Percentiles rank a stretch among this genome's conserved stretches.
Conservation (phyloP, 371 early-diverging fungal species). For the Rhizopus delemar region DNA sequence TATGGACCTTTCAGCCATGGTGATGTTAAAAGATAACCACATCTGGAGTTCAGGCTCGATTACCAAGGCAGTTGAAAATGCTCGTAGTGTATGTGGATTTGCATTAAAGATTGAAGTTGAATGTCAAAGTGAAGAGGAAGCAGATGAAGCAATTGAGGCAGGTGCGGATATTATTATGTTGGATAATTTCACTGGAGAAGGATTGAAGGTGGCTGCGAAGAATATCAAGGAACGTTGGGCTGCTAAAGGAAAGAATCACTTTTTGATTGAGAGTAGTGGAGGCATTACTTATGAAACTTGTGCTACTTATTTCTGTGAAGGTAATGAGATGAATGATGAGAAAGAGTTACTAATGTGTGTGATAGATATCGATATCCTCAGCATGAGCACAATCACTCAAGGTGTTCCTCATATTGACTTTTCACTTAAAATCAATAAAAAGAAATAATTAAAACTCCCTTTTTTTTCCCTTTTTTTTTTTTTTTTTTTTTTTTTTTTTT, state of each 20-base stretch:
- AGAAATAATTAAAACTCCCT: neutral
- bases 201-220: conserved; percentile 63
- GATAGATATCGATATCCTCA: conserved; percentile 87
- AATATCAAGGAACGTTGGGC: conserved; percentile 77
- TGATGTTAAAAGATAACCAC: conserved; percentile 99
- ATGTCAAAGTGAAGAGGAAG: conserved; percentile 88
- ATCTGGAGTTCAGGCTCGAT: conserved; percentile 92
- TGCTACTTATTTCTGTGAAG: conserved; percentile 75
- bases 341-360: no score
- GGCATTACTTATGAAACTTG: conserved; percentile 92
- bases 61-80: conserved; percentile 81
- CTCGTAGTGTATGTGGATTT: conserved; percentile 86
- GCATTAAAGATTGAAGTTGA: conserved; percentile 97
- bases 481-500: neutral
- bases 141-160: conserved; percentile 94
- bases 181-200: conserved; percentile 76
- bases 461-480: neutral
- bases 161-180: conserved; percentile 98
- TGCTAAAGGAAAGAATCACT: conserved; percentile 59
- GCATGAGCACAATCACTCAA: conserved; percentile 92
- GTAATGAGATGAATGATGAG: conserved; percentile 39
- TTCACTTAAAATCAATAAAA: conserved; percentile 79
- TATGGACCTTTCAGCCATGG: conserved; percentile 94
- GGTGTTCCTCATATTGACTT: conserved; percentile 95
- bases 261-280: conserved; percentile 94